Percentiles rank a stretch among this genome's conserved stretches.
These are phyloP conservation scores for Sugiyamaella japonica DNA, from an alignment of 1,139 yeast species.

Conservation along the genomic window DNA sequence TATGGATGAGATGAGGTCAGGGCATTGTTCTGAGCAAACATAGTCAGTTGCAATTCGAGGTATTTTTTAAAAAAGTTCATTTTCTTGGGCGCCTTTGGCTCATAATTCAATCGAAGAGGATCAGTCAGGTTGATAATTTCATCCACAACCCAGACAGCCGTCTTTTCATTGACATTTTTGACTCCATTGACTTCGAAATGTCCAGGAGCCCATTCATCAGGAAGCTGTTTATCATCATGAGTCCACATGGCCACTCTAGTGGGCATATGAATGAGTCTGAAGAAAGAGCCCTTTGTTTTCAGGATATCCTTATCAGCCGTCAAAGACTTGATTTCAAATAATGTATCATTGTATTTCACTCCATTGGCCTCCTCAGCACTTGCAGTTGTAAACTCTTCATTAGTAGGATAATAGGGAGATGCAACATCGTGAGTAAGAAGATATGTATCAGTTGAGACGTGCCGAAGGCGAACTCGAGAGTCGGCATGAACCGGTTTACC, in stretches of 20 bases:
- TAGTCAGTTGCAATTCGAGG: constrained; percentile 80
- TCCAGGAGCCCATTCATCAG: constrained; percentile 83
- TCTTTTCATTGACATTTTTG: constrained; percentile 67
- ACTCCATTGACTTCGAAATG: constrained; percentile 96
- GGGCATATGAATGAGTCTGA: constrained; percentile 76
- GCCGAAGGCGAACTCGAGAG: constrained; percentile 76
- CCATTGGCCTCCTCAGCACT: constrained; percentile 57
- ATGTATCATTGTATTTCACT: constrained; percentile 66
- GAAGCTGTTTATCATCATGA: constrained; percentile 74
- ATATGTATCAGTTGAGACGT: constrained; percentile 74
- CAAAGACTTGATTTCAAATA: constrained; percentile 68
- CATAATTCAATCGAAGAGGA: constrained; percentile 54
- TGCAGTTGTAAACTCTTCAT: constrained; percentile 86
- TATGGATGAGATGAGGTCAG: constrained; percentile 90
- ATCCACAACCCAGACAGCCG: constrained; percentile 76
- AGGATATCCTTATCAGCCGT: constrained; percentile 56
- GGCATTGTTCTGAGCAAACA: constrained; percentile 92
- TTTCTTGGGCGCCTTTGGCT: constrained; percentile 53
- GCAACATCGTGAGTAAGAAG: constrained; percentile 95
- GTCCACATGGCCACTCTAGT: constrained; percentile 97
- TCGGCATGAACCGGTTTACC: constrained; percentile 57
- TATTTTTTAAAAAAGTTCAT: constrained; percentile 82
- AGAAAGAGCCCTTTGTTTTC: constrained; percentile 66
- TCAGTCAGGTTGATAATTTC: constrained; percentile 67
- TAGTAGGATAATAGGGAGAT: constrained; percentile 86